Conservation (phyloP, 805 yeast genomes). For the Metschnikowia continentalis region DNA sequence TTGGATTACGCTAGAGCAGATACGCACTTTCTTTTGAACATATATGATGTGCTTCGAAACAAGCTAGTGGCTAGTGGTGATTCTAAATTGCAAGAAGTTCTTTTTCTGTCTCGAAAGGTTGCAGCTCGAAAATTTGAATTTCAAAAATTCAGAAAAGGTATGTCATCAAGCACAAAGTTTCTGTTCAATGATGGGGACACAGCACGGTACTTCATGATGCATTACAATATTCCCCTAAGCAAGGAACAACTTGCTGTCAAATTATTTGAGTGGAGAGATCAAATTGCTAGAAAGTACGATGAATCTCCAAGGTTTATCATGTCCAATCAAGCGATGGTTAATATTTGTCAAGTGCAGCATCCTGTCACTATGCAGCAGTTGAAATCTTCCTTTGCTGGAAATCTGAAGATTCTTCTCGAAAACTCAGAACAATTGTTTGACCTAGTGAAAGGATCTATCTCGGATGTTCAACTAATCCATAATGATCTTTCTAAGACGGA, state of each 20-base stretch:
- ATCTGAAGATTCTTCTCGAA: conserved; percentile 36
- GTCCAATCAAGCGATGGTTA: conserved; percentile 73
- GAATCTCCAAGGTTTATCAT: conserved; percentile 81
- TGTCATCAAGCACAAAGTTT: conserved; percentile 24
- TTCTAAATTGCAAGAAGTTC: conserved; percentile 52
- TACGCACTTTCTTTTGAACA: conserved; percentile 83
- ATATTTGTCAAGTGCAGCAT: conserved; percentile 46
- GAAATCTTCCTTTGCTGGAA: conserved; percentile 5
- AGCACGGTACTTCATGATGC: conserved; percentile 50
- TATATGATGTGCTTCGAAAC: conserved; percentile 71
- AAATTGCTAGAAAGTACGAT: conserved; percentile 66
- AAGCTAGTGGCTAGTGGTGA: conserved; percentile 43
- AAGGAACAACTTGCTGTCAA: conserved; percentile 54
- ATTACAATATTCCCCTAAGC: conserved; percentile 57
- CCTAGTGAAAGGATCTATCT: conserved; percentile 45
- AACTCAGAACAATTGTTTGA: conserved; percentile 55
- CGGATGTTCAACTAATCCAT: not conserved
- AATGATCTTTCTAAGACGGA: not conserved
- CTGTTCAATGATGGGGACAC: conserved; percentile 45
- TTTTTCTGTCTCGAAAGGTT: conserved; percentile 71
- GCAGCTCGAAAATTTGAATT: conserved; percentile 81
- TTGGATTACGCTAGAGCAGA: conserved; percentile 87
- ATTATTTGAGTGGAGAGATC: conserved; percentile 81
- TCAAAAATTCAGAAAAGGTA: conserved; percentile 54
- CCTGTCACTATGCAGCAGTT: conserved; percentile 50